Evolutionary conservation across 306 rosid genomes (phyloP).

Genomic region (Quercus dentata): DNA sequence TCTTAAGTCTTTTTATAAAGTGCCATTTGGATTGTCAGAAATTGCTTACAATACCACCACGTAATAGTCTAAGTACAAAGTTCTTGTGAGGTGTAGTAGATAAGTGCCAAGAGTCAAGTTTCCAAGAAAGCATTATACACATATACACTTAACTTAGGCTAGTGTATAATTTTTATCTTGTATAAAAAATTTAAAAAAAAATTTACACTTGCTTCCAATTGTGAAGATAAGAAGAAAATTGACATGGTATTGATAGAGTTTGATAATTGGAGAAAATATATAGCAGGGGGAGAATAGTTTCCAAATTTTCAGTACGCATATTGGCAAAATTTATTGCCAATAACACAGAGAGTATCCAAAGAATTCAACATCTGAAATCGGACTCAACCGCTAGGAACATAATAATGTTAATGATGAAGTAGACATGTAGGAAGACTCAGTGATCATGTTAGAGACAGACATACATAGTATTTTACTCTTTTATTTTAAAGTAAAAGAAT

Average conservation of each 20-base stretch:
- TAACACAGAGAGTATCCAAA: background rate
- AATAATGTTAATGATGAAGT: background rate
- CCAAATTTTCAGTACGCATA: background rate
- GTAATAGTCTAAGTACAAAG: too few relatives aligned
- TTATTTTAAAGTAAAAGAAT: background rate
- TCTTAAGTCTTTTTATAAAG: background rate
- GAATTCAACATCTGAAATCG: background rate
- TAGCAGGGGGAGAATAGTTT: background rate
- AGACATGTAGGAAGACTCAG: background rate
- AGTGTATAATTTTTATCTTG: too few relatives aligned
- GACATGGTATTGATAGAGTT: too few relatives aligned
- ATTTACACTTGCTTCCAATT: background rate
- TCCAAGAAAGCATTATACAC: fast-evolving
- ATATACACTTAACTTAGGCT: fast-evolving
- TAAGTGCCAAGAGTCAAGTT: too few relatives aligned
- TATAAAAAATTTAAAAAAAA: too few relatives aligned
- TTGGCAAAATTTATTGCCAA: background rate
- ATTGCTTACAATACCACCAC: too few relatives aligned
- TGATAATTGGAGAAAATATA: background rate
- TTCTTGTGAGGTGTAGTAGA: fast-evolving
- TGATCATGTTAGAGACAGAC: background rate
- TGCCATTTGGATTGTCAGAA: too few relatives aligned
- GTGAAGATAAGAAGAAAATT: background rate
- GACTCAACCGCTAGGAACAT: background rate
- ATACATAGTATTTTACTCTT: background rate